Conservation (phyloP, 305 asterid species). For the Rubia peregrina region DNA sequence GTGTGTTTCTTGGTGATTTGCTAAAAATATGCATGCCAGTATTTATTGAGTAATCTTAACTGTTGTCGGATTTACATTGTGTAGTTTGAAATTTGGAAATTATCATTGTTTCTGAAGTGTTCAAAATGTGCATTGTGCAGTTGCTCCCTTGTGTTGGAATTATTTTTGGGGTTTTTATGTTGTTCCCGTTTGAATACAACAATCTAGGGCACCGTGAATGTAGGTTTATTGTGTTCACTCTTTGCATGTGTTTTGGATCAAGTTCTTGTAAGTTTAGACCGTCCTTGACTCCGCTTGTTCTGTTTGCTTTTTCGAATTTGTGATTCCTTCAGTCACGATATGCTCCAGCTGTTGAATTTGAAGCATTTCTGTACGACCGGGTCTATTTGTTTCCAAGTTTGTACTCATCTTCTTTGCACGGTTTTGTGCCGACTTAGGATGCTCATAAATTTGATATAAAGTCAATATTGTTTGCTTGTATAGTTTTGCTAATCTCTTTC, state of each 20-base stretch:
- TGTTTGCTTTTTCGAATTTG: too few relatives aligned
- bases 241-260: too few relatives aligned
- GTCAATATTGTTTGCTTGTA: neutral
- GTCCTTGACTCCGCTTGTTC: too few relatives aligned
- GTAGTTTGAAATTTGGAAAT: slow-evolving; percentile 3
- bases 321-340: too few relatives aligned
- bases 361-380: neutral
- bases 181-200: neutral
- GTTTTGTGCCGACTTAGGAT: neutral
- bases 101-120: neutral
- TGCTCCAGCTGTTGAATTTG: neutral
- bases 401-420: neutral
- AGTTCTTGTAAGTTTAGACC: too few relatives aligned
- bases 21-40: neutral
- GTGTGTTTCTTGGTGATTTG: neutral
- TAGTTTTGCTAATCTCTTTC: neutral
- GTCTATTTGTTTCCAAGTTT: neutral
- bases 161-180: neutral
- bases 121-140: neutral
- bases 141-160: neutral
- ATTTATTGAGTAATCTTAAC: neutral
- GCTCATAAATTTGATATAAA: neutral
- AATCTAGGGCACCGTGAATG: neutral
- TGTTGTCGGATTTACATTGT: neutral
- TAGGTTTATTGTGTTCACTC: neutral